Evolutionary conservation across 139 green algal species (phyloP).

Genomic region (Coelastrella sp.): DNA sequence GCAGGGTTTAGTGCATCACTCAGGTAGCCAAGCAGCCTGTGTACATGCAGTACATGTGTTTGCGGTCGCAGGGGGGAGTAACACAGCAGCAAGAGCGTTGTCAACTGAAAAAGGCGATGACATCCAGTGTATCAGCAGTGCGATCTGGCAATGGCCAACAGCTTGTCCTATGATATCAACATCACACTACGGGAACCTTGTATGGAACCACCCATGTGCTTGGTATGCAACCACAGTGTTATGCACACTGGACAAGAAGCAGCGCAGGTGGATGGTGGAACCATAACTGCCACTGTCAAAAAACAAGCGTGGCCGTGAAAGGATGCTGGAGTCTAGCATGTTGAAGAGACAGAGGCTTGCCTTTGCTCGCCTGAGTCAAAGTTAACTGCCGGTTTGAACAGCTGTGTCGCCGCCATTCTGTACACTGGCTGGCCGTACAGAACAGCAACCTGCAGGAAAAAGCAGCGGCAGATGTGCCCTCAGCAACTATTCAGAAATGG

Average conservation of each 20-base stretch:
- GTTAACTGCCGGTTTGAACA: slow-evolving; percentile 54
- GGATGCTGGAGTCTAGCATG: too few species aligned
- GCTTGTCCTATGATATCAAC: not conserved
- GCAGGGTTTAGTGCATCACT: slow-evolving; percentile 70
- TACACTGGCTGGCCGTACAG: slow-evolving; percentile 70
- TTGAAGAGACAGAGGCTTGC: not conserved
- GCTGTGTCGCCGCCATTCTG: slow-evolving; percentile 61
- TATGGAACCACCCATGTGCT: too few species aligned
- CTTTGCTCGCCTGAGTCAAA: slow-evolving; percentile 41
- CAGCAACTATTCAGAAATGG: not conserved
- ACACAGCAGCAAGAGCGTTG: not conserved
- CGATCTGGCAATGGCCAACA: not conserved
- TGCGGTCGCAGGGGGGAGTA: not conserved
- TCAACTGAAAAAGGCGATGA: not conserved
- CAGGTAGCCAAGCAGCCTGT: slow-evolving; percentile 44
- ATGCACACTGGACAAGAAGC: too few species aligned
- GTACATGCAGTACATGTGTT: not conserved
- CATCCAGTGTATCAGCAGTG: not conserved
- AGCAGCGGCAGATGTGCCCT: not conserved
- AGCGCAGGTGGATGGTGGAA: too few species aligned
- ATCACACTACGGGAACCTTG: too few species aligned
- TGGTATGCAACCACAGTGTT: too few species aligned
- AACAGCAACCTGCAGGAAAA: slow-evolving; percentile 53
- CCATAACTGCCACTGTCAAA: not conserved
- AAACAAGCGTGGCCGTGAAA: not conserved